A percentile compares a stretch with the other conserved stretches of the same genome.
Evolutionary conservation across 2,329 filamentous ascomycete species (phyloP).

Genomic region (Knufia fluminis): DNA sequence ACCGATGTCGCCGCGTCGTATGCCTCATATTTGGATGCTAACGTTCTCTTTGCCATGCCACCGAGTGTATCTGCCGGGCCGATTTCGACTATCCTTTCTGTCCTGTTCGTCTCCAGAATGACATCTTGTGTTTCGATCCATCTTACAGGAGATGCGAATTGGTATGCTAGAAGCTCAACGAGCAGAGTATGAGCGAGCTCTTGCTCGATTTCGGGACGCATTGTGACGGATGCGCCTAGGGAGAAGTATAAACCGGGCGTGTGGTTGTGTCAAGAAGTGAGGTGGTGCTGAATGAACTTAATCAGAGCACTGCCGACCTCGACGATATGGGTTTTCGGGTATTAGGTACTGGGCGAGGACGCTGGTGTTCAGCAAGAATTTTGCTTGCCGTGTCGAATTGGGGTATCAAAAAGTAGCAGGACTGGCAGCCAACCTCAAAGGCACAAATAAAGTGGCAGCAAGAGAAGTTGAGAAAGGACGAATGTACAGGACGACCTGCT

Average conservation of each 20-base stretch:
- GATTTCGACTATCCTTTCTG: constrained; percentile 95
- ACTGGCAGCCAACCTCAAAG: not conserved
- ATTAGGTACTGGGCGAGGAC: not conserved
- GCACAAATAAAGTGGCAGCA: not conserved
- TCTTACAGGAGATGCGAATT: constrained; percentile 96
- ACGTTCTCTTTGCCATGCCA: constrained; percentile 91
- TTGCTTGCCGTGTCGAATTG: not conserved
- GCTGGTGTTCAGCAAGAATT: not conserved
- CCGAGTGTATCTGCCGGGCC: constrained; percentile 94
- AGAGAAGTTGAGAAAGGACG: not conserved
- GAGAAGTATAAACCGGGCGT: constrained; percentile 7
- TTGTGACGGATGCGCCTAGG: constrained; percentile 41
- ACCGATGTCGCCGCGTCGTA: constrained; percentile 96
- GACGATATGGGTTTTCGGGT: not conserved
- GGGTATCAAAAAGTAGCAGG: constrained; percentile 2
- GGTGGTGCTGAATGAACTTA: constrained; percentile 22
- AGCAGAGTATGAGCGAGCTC: constrained; percentile 97
- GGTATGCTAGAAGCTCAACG: constrained; percentile 96
- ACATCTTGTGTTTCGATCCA: constrained; percentile 99
- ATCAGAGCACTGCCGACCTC: constrained; percentile 21
- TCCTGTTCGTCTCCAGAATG: constrained; percentile 88
- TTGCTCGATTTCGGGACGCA: constrained; percentile 98
- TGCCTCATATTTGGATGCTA: constrained; percentile 95
- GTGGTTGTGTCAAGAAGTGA: constrained; percentile 4
- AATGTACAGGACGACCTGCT: not conserved